Conservation (phyloP, 202 grass and related monocot genomes). For the Cymbopogon flexuosus region DNA sequence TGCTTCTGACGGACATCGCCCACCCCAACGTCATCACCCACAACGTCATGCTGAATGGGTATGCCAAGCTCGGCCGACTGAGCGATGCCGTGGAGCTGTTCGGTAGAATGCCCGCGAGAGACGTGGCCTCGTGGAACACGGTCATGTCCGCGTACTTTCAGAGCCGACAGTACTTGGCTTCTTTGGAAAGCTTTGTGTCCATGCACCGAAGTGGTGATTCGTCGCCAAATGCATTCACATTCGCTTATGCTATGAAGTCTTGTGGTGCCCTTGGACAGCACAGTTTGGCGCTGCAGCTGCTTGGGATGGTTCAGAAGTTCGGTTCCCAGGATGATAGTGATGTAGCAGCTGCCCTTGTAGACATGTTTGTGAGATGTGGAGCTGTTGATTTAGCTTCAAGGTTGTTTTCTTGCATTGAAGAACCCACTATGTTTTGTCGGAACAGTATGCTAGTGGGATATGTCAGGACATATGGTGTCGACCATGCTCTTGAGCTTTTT, state of each 20-base stretch:
- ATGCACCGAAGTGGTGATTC: conserved; percentile 40
- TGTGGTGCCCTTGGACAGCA: conserved; percentile 53
- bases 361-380: conserved; percentile 81
- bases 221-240: conserved; percentile 61
- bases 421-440: conserved; percentile 57
- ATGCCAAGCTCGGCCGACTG: conserved; percentile 52
- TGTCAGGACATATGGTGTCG: conserved; percentile 44
- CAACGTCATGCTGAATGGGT: conserved; percentile 74
- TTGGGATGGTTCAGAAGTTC: conserved; percentile 66
- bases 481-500: conserved; percentile 57
- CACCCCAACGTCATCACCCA: conserved; percentile 62
- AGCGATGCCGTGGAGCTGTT: conserved; percentile 59
- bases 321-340: conserved; percentile 50
- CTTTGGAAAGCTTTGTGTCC: conserved; percentile 50
- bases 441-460: conserved; percentile 73
- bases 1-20: conserved; percentile 44
- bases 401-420: conserved; percentile 46
- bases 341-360: conserved; percentile 47
- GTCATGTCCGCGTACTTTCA: conserved; percentile 74
- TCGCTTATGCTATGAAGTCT: conserved; percentile 60
- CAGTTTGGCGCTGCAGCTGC: conserved; percentile 56
- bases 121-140: conserved; percentile 80
- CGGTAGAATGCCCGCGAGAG: conserved; percentile 63
- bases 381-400: conserved; percentile 49
- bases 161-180: conserved; percentile 21